Percentiles rank a stretch among this genome's conserved stretches.
Evolutionary conservation across 2,329 filamentous ascomycete genomes (phyloP).

Genomic region (Ophidiomyces ophidiicola): DNA sequence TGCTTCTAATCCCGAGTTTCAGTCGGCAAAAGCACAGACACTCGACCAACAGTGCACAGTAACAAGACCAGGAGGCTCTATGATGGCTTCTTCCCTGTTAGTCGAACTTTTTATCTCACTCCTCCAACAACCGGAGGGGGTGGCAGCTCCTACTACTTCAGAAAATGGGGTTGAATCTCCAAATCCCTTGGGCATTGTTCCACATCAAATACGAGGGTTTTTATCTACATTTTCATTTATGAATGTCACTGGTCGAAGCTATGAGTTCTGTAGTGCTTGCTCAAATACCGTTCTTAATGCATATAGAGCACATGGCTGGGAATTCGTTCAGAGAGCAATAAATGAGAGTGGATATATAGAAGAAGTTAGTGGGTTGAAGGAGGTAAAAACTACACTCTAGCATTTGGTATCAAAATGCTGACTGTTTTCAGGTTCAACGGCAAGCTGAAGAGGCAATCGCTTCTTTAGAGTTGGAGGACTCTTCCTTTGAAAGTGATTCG

Average conservation of each 20-base stretch:
- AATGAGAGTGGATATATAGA: constrained; percentile 53
- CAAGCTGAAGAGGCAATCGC: constrained; percentile 6
- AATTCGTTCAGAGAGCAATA: constrained; percentile 47
- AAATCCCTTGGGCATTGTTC: constrained; percentile 42
- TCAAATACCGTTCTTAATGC: constrained; percentile 42
- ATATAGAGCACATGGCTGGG: constrained; percentile 47
- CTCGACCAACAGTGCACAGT: constrained; percentile 98
- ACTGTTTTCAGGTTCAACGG: constrained; percentile 5
- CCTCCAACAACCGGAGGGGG: constrained; percentile 62
- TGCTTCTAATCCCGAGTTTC: constrained; percentile 12
- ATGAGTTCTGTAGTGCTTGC: constrained; percentile 52
- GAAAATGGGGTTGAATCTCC: constrained; percentile 33
- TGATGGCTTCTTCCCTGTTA: constrained; percentile 79
- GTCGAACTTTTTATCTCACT: constrained; percentile 83
- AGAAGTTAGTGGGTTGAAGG: constrained; percentile 48
- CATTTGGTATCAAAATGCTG: background rate
- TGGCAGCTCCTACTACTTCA: constrained; percentile 30
- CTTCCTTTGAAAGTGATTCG: background rate
- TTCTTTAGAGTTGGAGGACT: constrained; percentile 1
- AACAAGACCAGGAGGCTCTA: constrained; percentile 80
- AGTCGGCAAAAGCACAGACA: constrained; percentile 84
- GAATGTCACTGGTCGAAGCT: constrained; percentile 44
- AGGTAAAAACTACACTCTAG: constrained; percentile 30
- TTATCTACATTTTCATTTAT: constrained; percentile 49
- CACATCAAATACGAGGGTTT: constrained; percentile 53